These are phyloP conservation scores for Naegleria gruberi DNA, from an alignment of 208 protist genomes.

Conservation along the genomic window DNA sequence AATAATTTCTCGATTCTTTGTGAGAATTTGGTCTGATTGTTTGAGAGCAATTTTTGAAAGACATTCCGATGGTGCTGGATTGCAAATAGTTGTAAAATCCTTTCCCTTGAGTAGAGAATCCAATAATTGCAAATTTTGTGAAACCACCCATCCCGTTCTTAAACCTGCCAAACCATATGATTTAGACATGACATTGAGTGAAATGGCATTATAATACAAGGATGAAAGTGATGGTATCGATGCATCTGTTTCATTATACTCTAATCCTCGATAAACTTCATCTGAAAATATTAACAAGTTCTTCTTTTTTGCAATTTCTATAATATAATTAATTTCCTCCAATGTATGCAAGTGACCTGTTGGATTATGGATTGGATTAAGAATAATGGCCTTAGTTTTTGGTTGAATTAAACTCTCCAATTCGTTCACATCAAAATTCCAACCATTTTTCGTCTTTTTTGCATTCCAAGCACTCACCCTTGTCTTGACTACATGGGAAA, in stretches of 20 bases:
- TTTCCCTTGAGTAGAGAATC: conserved; percentile 16
- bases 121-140: conserved; percentile 16
- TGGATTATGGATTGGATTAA: conserved; percentile 30
- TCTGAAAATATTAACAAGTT: conserved; percentile 26
- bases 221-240: not conserved
- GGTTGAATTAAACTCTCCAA: not conserved
- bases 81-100: conserved; percentile 33
- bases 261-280: conserved; percentile 33
- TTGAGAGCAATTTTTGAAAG: conserved; percentile 25
- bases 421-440: not conserved
- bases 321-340: conserved; percentile 7
- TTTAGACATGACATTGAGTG: conserved; percentile 23
- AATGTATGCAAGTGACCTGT: conserved; percentile 22
- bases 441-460: not conserved
- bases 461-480: conserved; percentile 11
- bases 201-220: conserved; percentile 11
- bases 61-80: conserved; percentile 18
- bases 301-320: not conserved
- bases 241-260: not conserved
- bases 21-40: not conserved
- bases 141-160: conserved; percentile 31
- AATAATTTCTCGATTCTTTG: not conserved
- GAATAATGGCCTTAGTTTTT: conserved; percentile 23
- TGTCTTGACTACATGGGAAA: conserved; percentile 7
- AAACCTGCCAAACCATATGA: conserved; percentile 30